Base-by-base conservation (phyloP, 352 stramenopile genomes). In the Pelagophyceae sp. region DNA sequence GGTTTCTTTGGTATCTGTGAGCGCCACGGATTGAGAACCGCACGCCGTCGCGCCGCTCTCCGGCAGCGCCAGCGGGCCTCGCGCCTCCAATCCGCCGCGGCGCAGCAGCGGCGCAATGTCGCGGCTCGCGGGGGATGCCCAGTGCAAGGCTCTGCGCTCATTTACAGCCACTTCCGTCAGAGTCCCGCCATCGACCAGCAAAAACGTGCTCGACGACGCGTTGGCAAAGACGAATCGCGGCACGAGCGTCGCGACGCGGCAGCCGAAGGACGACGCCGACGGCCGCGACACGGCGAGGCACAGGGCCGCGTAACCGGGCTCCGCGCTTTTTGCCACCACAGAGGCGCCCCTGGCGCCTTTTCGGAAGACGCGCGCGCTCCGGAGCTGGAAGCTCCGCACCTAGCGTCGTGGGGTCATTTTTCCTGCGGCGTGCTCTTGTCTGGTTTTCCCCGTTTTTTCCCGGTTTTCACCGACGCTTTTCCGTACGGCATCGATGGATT, bases 161-260 rank as follows among this genome's bases (percentile, higher is more conserved):
- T 31, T 31, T 1, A 31, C n/a, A 2, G 6, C 61, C 19, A 71
- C 29, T 1, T 38, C 19, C 37, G n/a, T 11, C 2, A 71, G 31
- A 15, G 31, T 5, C 2, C 38, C 61, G 61, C 61, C 61, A 11
- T 2, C 61, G 3, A 17, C 2, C 35, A 35, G 11, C 5, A 54
- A 2, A 19, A 74, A 54, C 17, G 2, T 1, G 27, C 35, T 33
- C 6, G 2, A 19, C 11, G 31, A 11, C 33, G 67, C 67, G 67
- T 74, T 74, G 0, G 33, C 33, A 1, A 58, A 33, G 67, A 74
- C 67, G 38, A 58, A 50, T 0, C 67, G 67, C 23, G 67, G 67
- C 67, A 74, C 5, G 5, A 74, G 11, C 23, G 67, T 54, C 17
- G n/a, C 67, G 35, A 74, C 67, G 38, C 67, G 67, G 45, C 45